A percentile compares a stretch with the other conserved stretches of the same genome.
Evolutionary conservation across 2,329 filamentous ascomycete genomes (phyloP).

Genomic region (Graphilbum ipis-grandicollis): DNA sequence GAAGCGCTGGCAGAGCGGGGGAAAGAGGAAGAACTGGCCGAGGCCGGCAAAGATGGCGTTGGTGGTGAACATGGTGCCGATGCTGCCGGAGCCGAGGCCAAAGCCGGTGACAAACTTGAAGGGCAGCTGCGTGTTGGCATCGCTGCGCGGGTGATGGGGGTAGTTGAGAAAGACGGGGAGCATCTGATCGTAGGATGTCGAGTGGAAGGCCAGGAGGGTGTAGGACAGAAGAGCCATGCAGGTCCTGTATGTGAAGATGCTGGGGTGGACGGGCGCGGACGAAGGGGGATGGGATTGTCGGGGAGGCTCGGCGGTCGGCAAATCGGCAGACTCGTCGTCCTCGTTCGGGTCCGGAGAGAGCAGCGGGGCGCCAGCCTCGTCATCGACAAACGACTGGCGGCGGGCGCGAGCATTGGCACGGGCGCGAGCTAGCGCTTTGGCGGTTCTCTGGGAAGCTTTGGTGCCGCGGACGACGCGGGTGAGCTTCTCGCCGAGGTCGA

Average conservation of each 20-base stretch:
- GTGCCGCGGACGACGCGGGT: conserved; percentile 15
- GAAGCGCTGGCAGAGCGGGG: conserved; percentile 51
- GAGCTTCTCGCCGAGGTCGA: conserved; percentile 54
- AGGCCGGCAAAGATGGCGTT: conserved; percentile 68
- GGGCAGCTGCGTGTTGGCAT: conserved; percentile 45
- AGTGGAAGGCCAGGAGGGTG: conserved; percentile 65
- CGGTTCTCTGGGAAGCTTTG: conserved; percentile 1
- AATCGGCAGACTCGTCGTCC: conserved; percentile 13
- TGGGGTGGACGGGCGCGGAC: no score
- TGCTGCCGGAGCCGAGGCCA: conserved; percentile 52
- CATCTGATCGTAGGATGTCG: conserved; percentile 71
- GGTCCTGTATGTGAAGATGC: conserved; percentile 15
- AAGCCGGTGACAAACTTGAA: conserved; percentile 76
- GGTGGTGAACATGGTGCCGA: conserved; percentile 71
- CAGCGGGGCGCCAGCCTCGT: conserved; percentile 38
- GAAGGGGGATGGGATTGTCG: neutral
- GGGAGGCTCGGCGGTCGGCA: conserved; percentile 2
- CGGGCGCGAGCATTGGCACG: conserved; percentile 15
- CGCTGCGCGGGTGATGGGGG: conserved; percentile 33
- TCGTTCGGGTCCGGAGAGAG: conserved; percentile 19
- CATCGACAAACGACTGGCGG: conserved; percentile 32
- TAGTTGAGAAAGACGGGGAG: conserved; percentile 81
- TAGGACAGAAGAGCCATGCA: conserved; percentile 46
- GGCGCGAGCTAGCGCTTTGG: neutral
- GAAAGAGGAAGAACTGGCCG: conserved; percentile 76